phyloP scores from a whole-genome alignment of 768 basidiomycete genomes.

The Lentinula lateritia region DNA sequence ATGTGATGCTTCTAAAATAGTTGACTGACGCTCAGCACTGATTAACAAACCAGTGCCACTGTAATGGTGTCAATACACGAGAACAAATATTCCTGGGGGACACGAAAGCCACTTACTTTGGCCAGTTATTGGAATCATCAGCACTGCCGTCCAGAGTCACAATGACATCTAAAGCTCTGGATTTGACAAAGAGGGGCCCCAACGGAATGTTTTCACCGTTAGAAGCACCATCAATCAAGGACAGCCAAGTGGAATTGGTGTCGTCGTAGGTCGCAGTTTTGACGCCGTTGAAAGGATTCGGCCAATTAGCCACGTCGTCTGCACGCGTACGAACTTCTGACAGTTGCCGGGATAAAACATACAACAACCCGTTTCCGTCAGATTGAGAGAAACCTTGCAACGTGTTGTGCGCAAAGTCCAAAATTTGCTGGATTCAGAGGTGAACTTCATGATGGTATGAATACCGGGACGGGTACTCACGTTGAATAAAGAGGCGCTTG shows the following conservation, averaged over 20 bases:
- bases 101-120: slow-evolving; percentile 51
- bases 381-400: slow-evolving; percentile 33
- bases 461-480: slow-evolving; percentile 23
- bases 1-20: slow-evolving; percentile 42
- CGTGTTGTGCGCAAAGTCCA: slow-evolving; percentile 38
- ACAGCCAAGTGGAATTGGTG: slow-evolving; percentile 43
- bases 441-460: slow-evolving; percentile 32
- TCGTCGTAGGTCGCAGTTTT: slow-evolving; percentile 48
- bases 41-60: slow-evolving; percentile 51
- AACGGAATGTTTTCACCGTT: slow-evolving; percentile 70
- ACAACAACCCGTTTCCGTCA: slow-evolving; percentile 38
- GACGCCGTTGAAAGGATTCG: slow-evolving; percentile 52
- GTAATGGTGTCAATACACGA: slow-evolving; percentile 8
- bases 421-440: slow-evolving; percentile 57
- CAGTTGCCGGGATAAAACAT: slow-evolving; percentile 43
- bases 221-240: slow-evolving; percentile 70
- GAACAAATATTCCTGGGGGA: slow-evolving; percentile 11
- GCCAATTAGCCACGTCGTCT: slow-evolving; percentile 67
- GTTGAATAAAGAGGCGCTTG: slow-evolving; percentile 67
- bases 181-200: slow-evolving; percentile 64
- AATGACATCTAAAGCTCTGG: slow-evolving; percentile 66
- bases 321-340: slow-evolving; percentile 44
- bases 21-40: slow-evolving; percentile 38
- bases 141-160: slow-evolving; percentile 68
- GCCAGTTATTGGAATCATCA: slow-evolving; percentile 56